Percentiles rank a stretch among this genome's conserved stretches.
phyloP scores from a whole-genome alignment of 495 filamentous ascomycete genomes.

The Alectoria sarmentosa region DNA sequence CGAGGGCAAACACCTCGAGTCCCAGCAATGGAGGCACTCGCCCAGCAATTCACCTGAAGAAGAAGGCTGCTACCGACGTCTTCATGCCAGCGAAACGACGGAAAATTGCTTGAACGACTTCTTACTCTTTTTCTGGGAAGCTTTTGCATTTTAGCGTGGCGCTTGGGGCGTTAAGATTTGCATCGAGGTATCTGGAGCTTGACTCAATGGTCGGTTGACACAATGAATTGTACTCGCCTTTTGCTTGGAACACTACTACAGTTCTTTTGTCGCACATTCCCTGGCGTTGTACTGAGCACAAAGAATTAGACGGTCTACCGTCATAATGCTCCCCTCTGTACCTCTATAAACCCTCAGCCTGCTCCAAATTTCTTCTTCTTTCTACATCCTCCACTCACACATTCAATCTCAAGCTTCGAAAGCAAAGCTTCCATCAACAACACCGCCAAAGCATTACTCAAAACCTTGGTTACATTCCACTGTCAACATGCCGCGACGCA shows the following conservation, averaged over 20 bases:
- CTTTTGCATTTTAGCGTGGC: neutral
- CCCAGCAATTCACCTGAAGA: constrained; percentile 9
- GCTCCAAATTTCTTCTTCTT: neutral
- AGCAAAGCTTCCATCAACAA: no score
- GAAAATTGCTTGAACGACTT: constrained; percentile 8
- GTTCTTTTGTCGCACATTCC: neutral
- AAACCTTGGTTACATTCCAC: no score
- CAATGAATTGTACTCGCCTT: neutral
- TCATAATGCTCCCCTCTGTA: neutral
- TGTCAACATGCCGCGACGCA: no score
- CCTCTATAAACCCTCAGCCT: neutral
- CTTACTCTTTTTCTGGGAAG: neutral
- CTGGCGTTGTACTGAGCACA: neutral
- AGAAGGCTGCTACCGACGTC: constrained; percentile 20
- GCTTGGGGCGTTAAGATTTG: neutral
- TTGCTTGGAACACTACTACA: neutral
- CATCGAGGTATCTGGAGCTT: neutral
- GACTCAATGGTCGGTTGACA: neutral
- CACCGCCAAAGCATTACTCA: no score
- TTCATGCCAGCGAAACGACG: constrained; percentile 25
- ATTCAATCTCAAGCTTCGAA: no score
- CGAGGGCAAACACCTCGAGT: constrained; percentile 4
- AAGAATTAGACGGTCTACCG: no score
- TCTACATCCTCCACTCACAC: no score
- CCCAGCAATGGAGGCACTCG: constrained; percentile 3